Conservation (phyloP, 345 rosid genomes). For the Laguncularia racemosa region DNA sequence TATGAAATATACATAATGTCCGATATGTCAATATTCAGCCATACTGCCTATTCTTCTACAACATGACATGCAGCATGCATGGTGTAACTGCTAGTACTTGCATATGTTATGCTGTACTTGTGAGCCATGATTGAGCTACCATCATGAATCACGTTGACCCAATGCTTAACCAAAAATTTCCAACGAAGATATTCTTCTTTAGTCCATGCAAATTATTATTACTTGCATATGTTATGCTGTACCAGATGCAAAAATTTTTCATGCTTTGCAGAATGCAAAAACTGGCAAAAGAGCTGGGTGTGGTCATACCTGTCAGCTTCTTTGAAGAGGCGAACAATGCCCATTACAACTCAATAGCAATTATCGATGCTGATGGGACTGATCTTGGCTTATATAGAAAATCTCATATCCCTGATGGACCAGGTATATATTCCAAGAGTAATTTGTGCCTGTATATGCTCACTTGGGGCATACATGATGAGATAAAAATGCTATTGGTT, state of each 20-base stretch:
- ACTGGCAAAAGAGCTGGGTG: constrained; percentile 79
- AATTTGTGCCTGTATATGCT: constrained; percentile 1
- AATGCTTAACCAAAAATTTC: no score
- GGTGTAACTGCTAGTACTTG: no score
- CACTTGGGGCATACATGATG: constrained; percentile 1
- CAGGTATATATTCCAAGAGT: constrained; percentile 41
- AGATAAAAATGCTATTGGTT: background rate
- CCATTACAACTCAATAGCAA: constrained; percentile 83
- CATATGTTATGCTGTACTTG: no score
- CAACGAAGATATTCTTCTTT: no score
- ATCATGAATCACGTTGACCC: no score
- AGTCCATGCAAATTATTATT: no score
- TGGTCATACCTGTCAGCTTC: constrained; percentile 90
- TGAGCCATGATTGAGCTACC: no score
- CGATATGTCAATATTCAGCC: background rate
- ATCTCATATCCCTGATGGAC: constrained; percentile 98
- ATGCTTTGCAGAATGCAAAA: constrained; percentile 67
- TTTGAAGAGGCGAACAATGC: constrained; percentile 94
- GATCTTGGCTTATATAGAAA: constrained; percentile 91
- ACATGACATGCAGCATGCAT: no score
- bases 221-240: no score
- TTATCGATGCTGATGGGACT: constrained; percentile 89
- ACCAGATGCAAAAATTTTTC: no score
- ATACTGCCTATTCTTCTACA: no score
- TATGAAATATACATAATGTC: background rate